Evolutionary conservation across 2,329 filamentous ascomycete species (phyloP), one percentile per base, ranked within the genome.

Genomic region (Claviceps africana): DNA sequence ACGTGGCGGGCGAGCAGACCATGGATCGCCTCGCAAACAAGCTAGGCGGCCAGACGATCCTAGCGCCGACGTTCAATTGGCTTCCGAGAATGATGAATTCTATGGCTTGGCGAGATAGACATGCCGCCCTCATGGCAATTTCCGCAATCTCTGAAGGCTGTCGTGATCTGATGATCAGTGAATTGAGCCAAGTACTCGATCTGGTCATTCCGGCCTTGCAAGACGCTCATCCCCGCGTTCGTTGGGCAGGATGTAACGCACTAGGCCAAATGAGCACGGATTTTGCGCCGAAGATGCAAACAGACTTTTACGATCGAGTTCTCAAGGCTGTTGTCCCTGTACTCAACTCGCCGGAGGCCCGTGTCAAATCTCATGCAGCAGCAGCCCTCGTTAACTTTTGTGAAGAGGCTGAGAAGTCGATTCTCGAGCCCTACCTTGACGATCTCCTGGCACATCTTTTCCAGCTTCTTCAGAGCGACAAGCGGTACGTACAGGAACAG

Each of bases 211-310:
- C 93, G 17, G 86, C 91, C 37, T 77, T 98, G 37, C 83, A 85
- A 61, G 91, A 98, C 64, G 79, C 86, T 40, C 93, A 98, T 64
- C 87, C 93, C 42, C 87, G 93, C 64, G 93, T 98, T 52, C 85
- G 91, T 61, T 98, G 94, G 83, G 93, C 93, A 50, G 93, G 90
- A 35, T 98, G 93, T 74, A 97, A 98, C 64, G 93, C 93, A 43
- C 78, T 98, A n/a, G 93, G 93, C 30, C 93, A 98, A 69, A 98
- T 98, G 93, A 97, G 91, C 72, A 98, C 93, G 33, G 93, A 98
- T 65, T 98, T 98, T 67, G 91, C 94, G 13, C 90, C 90, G 13
- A 94, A 86, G 11, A 97, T 98, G 91, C 93, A 98, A 69, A 86
- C 88, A 59, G 93, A 95, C 61, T 95, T 95, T 68, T 93, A 95